Conservation (phyloP, 306 rosid genomes). For the Gastrolobium bilobum region DNA sequence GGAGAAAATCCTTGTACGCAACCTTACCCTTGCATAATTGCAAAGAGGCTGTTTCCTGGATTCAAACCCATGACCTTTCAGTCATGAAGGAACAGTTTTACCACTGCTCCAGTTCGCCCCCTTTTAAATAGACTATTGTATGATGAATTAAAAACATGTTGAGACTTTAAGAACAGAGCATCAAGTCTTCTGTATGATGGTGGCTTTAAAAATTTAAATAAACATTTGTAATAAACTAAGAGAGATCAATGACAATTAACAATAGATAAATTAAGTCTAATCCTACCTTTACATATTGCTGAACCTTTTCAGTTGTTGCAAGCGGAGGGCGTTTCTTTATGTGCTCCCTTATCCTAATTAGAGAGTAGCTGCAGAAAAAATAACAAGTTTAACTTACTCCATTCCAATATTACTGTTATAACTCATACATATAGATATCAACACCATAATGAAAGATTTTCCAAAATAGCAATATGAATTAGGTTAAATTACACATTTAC, state of each 20-base stretch:
- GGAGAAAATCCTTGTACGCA: too few relatives aligned
- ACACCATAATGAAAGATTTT: conserved; percentile 11
- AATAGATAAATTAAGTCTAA: conserved; percentile 29
- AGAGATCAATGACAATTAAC: conserved; percentile 21
- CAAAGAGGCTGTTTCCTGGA: too few relatives aligned
- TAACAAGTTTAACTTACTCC: conserved; percentile 32
- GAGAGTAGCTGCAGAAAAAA: conserved; percentile 69
- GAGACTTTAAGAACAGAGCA: conserved; percentile 22
- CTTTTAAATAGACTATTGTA: conserved; percentile 10
- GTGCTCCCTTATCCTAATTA: conserved; percentile 86
- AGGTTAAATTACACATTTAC: conserved; percentile 29
- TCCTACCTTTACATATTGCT: conserved; percentile 89
- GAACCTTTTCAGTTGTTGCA: conserved; percentile 96
- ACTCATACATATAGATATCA: neutral
- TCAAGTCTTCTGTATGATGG: conserved; percentile 14
- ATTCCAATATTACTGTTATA: conserved; percentile 36
- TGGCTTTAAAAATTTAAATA: conserved; percentile 17
- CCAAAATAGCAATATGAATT: conserved; percentile 10
- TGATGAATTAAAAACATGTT: conserved; percentile 19
- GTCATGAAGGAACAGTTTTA: too few relatives aligned
- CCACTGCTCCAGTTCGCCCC: too few relatives aligned
- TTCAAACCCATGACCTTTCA: too few relatives aligned
- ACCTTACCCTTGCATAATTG: too few relatives aligned
- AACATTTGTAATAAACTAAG: conserved; percentile 14
- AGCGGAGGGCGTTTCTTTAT: conserved; percentile 95